Conservation (phyloP, 2,329 filamentous ascomycete species). For the Talaromyces verruculosus region DNA sequence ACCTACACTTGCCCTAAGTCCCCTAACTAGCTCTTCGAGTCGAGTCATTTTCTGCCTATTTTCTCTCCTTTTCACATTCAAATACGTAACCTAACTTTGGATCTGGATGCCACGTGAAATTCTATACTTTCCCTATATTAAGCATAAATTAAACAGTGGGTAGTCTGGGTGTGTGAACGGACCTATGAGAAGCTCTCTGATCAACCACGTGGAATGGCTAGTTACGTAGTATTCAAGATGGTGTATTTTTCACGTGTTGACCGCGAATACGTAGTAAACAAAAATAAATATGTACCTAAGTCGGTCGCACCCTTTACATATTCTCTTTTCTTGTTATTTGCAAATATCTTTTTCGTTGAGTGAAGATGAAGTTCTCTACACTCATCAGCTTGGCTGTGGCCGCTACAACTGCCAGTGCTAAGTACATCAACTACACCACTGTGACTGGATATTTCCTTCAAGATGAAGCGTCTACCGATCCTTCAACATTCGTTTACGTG, state of each 20-base stretch:
- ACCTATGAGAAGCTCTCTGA: constrained; percentile 1
- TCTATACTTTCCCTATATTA: not conserved
- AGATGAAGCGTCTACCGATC: constrained; percentile 48
- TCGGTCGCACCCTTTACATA: not conserved
- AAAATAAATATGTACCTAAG: not conserved
- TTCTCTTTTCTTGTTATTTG: not conserved
- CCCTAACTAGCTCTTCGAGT: not conserved
- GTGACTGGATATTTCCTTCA: constrained; percentile 53
- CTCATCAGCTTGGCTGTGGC: not conserved
- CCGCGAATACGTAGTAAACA: not conserved
- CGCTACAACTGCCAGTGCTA: constrained; percentile 4
- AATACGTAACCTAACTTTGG: not conserved
- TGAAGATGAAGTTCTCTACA: constrained; percentile 9
- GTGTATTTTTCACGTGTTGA: not conserved
- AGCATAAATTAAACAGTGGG: constrained; percentile 1
- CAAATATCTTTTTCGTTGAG: not conserved
- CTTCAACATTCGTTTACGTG: constrained; percentile 51
- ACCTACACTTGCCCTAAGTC: not conserved
- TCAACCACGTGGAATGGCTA: constrained; percentile 8
- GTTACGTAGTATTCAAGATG: not conserved
- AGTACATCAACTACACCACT: constrained; percentile 38
- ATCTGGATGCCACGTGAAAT: not conserved
- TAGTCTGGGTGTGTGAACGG: too few relatives aligned
- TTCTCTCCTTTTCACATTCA: not conserved
- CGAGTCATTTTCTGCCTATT: not conserved